A percentile compares a stretch with the other conserved stretches of the same genome.
These are phyloP conservation scores for Saturnispora bothae DNA, from an alignment of 805 yeast genomes.

Conservation along the genomic window DNA sequence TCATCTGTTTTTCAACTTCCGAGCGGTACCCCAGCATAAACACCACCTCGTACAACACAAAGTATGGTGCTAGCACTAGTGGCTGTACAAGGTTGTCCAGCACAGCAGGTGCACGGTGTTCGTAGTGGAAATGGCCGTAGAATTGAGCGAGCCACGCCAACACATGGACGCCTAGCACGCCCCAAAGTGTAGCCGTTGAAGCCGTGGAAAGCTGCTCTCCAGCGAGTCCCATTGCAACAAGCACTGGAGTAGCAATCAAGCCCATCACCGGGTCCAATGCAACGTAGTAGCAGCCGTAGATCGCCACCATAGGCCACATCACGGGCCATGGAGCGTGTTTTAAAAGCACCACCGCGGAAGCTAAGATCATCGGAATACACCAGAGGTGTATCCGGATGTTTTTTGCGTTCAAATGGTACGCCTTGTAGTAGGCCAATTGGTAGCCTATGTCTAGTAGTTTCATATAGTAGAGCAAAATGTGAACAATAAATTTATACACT, in stretches of 20 bases:
- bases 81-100: conserved; percentile 78
- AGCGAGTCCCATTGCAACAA: conserved; percentile 18
- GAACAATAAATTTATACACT: too few relatives aligned
- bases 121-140: conserved; percentile 78
- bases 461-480: too few relatives aligned
- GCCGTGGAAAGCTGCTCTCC: not conserved
- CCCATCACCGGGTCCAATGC: conserved; percentile 45
- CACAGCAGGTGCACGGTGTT: conserved; percentile 76
- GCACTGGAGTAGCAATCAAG: conserved; percentile 31
- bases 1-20: conserved; percentile 41
- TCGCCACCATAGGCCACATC: conserved; percentile 33
- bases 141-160: conserved; percentile 75
- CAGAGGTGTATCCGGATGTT: conserved; percentile 70
- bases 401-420: conserved; percentile 25
- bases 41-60: conserved; percentile 69
- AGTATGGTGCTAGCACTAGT: conserved; percentile 81
- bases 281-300: conserved; percentile 50
- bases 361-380: conserved; percentile 71
- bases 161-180: conserved; percentile 31
- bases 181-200: not conserved
- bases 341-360: conserved; percentile 38
- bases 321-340: conserved; percentile 8
- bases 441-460: conserved; percentile 30
- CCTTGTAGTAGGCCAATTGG: conserved; percentile 51
- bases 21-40: conserved; percentile 55